Percentiles rank a stretch among this genome's conserved stretches.
Conservation (phyloP, 352 stramenopile species). For the Phytophthora uliginosa region DNA sequence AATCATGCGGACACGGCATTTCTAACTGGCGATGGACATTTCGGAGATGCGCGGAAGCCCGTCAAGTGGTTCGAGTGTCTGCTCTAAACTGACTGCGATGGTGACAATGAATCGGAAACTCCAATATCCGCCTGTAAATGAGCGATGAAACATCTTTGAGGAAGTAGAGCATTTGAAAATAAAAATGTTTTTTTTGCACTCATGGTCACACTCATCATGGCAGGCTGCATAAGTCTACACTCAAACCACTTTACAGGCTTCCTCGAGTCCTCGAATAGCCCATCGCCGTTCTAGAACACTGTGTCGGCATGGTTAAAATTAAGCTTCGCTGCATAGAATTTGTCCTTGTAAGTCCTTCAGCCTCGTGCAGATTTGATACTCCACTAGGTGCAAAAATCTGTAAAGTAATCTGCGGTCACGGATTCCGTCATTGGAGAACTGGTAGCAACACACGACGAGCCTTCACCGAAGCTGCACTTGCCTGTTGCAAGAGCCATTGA, state of each 20-base stretch:
- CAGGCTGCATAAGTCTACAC: neutral
- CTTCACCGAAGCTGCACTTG: constrained; percentile 5
- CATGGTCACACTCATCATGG: neutral
- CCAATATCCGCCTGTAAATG: neutral
- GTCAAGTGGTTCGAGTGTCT: constrained; percentile 1
- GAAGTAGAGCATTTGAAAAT: no score
- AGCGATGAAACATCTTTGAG: neutral
- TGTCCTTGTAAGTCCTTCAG: constrained; percentile 27
- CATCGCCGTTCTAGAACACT: constrained; percentile 48
- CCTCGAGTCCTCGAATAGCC: constrained; percentile 35
- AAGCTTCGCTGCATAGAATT: constrained; percentile 49
- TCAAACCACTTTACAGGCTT: constrained; percentile 61
- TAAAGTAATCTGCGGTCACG: no score
- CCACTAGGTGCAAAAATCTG: no score
- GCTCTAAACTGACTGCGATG: neutral
- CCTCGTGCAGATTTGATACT: constrained; percentile 56
- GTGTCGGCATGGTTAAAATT: constrained; percentile 66
- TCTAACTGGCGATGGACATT: constrained; percentile 36
- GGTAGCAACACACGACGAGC: neutral
- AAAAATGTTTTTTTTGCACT: neutral
- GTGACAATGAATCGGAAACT: neutral
- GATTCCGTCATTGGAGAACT: neutral
- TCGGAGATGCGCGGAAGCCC: constrained; percentile 32
- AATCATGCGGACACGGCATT: constrained; percentile 52
- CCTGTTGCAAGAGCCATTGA: constrained; percentile 25